Conservation (phyloP, 192 early-diverging fungal genomes). For the Coemansia sp. region DNA sequence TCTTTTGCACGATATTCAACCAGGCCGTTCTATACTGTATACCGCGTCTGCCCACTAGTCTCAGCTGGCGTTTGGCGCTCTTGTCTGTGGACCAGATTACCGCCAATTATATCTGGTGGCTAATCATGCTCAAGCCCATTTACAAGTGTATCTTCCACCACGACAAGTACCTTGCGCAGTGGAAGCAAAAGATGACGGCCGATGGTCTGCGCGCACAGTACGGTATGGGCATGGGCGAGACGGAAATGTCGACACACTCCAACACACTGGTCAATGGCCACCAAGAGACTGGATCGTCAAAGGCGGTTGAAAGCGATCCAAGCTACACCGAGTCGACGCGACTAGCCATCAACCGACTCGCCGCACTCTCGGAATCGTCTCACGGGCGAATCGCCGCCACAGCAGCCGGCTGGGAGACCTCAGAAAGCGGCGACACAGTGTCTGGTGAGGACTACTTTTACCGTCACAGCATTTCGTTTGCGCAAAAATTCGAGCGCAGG, state of each 20-base stretch:
- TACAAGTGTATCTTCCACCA: conserved; percentile 49
- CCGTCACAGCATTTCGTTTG: conserved; percentile 15
- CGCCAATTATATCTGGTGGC: conserved; percentile 54
- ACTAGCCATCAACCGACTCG: conserved; percentile 34
- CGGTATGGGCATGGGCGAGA: conserved; percentile 27
- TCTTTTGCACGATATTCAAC: conserved; percentile 41
- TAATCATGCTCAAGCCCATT: conserved; percentile 55
- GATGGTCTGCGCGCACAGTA: conserved; percentile 46
- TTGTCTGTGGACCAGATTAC: conserved; percentile 39
- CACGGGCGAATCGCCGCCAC: conserved; percentile 1
- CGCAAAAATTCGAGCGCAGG: conserved; percentile 21
- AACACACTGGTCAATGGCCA: conserved; percentile 25
- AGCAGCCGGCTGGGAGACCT: not conserved
- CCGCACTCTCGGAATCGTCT: conserved; percentile 16
- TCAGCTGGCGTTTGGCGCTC: conserved; percentile 39
- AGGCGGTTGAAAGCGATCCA: conserved; percentile 21
- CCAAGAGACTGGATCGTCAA: conserved; percentile 2
- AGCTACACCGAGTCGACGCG: conserved; percentile 47
- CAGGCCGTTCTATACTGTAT: conserved; percentile 37
- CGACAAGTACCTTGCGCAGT: conserved; percentile 42
- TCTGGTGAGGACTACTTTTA: conserved; percentile 2
- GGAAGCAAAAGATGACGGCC: conserved; percentile 46
- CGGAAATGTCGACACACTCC: conserved; percentile 36
- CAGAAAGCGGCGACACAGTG: not conserved
- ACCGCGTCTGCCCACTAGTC: conserved; percentile 26